These are phyloP conservation scores for Phlebiopsis gigantea DNA, from an alignment of 768 basidiomycete genomes.

Conservation along the genomic window DNA sequence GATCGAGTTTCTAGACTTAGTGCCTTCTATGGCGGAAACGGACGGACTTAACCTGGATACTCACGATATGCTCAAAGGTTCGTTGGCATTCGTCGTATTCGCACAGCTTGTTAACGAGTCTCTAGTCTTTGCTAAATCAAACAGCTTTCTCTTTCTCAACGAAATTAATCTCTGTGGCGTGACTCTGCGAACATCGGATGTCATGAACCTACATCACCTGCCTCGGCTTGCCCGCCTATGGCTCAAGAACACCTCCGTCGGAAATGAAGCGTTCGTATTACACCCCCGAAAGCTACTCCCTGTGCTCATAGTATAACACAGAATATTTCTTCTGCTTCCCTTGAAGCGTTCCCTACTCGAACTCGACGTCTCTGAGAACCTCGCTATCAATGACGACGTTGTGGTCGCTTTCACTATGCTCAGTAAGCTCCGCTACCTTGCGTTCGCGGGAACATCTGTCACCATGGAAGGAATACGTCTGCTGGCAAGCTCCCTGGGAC, in stretches of 20 bases:
- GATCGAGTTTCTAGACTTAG: constrained; percentile 39
- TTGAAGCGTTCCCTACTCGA: constrained; percentile 48
- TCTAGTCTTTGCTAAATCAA: constrained; percentile 45
- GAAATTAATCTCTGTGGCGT: constrained; percentile 47
- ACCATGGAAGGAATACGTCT: constrained; percentile 54
- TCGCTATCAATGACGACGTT: constrained; percentile 48
- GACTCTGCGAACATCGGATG: constrained; percentile 40
- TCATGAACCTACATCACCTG: constrained; percentile 49
- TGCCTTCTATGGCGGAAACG: constrained; percentile 40
- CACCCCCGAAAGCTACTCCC: background rate
- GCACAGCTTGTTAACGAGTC: background rate
- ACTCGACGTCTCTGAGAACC: constrained; percentile 50
- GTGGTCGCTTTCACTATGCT: constrained; percentile 50
- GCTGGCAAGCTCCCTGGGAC: constrained; percentile 33
- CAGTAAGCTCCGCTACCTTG: constrained; percentile 41
- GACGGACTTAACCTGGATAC: constrained; percentile 46
- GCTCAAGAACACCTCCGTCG: constrained; percentile 49
- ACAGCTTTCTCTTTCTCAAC: constrained; percentile 45
- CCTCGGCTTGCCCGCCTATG: constrained; percentile 42
- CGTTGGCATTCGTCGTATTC: constrained; percentile 7
- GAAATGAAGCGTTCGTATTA: constrained; percentile 52
- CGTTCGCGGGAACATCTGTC: constrained; percentile 48
- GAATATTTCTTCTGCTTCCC: constrained; percentile 52
- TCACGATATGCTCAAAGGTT: constrained; percentile 40
- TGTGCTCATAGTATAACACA: constrained; percentile 18